Base-by-base conservation (phyloP, 306 rosid species). In the Nissolia schottii region DNA sequence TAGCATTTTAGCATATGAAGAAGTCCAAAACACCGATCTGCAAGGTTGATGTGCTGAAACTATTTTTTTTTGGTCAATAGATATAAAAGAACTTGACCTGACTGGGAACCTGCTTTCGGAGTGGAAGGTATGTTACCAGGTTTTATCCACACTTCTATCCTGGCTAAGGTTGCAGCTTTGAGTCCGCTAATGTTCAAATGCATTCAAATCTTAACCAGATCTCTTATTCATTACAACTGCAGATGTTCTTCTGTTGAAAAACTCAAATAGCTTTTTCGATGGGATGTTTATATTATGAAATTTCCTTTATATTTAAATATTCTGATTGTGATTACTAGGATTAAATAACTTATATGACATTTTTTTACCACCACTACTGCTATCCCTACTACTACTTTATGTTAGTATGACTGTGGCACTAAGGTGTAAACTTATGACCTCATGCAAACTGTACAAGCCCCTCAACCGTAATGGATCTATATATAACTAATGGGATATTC, bases 61-160 rank as follows among this genome's bases (percentile, higher is more conserved):
- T 40, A 10, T 35, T 45, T 60, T 82, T 64, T 53, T 67, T 70
- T 68, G 25, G 22, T 72, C 83, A 63, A 77, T 84, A 93, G 98
- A 87, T 83, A 58, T 91, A 41, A 86, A 79, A 81, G 92, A 85
- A 86, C 96, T 94, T 67, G 97, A 91, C 81, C 84, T 91, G 81
- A 89, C 95, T 15, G 97, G 97, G 84, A 94, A 91, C 85, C 82
- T 94, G 64, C 85, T 94, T 51, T 89, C 88, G 9, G 89, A 91
- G 57, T 91, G 98, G 98, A 87, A 83, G 97, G 98, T 93, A 82
- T 65, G 61, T 73, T 69, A 80, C 71, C 55, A 29, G 77, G 22
- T 62, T 78, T 74, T 62, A 15, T 80, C 27, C 29, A 11, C 38
- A 27, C 31, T 61, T 64, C 49, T 63, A 41, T 64, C 68, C 40